A percentile compares a stretch with the other conserved stretches of the same genome.
phyloP scores from a whole-genome alignment of 2,329 filamentous ascomycete species.

The Xylariaceae sp. region DNA sequence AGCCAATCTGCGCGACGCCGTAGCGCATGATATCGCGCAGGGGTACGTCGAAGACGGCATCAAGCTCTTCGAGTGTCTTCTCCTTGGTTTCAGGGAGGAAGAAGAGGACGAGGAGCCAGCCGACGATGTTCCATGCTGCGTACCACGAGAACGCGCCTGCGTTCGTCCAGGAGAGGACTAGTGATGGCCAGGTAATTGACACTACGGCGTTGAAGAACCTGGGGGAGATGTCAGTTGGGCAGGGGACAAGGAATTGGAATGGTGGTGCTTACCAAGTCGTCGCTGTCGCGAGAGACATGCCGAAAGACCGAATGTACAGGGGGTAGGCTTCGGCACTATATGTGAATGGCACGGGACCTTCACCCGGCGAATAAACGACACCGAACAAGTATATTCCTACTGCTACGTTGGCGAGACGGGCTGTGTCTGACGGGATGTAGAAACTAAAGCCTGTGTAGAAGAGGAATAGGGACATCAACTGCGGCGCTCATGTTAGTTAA shows the following conservation, averaged over 20 bases:
- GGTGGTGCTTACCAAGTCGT: slow-evolving; percentile 40
- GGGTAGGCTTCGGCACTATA: slow-evolving; percentile 65
- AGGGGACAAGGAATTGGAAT: neutral
- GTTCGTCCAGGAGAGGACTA: slow-evolving; percentile 40
- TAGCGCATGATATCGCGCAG: slow-evolving; percentile 34
- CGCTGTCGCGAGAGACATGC: slow-evolving; percentile 54
- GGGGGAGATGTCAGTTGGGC: neutral
- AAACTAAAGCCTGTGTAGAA: slow-evolving; percentile 45
- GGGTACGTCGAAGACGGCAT: slow-evolving; percentile 35
- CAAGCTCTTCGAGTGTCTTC: slow-evolving; percentile 41
- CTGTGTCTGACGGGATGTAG: slow-evolving; percentile 37
- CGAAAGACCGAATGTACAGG: slow-evolving; percentile 55
- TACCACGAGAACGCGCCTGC: slow-evolving; percentile 48
- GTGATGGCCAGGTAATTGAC: slow-evolving; percentile 43
- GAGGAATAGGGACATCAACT: slow-evolving; percentile 51
- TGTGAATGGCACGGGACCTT: slow-evolving; percentile 59
- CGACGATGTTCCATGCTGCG: slow-evolving; percentile 44
- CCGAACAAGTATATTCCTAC: slow-evolving; percentile 47
- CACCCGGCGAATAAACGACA: slow-evolving; percentile 53
- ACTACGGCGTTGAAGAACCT: slow-evolving; percentile 33
- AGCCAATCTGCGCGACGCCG: slow-evolving; percentile 29
- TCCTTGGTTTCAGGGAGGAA: slow-evolving; percentile 43
- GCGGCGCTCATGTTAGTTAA: slow-evolving; percentile 11
- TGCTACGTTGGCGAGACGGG: slow-evolving; percentile 42
- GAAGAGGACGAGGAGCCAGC: slow-evolving; percentile 40